Evolutionary conservation across 176 grass and related monocot species (phyloP).

Genomic region (Paspalum vaginatum): DNA sequence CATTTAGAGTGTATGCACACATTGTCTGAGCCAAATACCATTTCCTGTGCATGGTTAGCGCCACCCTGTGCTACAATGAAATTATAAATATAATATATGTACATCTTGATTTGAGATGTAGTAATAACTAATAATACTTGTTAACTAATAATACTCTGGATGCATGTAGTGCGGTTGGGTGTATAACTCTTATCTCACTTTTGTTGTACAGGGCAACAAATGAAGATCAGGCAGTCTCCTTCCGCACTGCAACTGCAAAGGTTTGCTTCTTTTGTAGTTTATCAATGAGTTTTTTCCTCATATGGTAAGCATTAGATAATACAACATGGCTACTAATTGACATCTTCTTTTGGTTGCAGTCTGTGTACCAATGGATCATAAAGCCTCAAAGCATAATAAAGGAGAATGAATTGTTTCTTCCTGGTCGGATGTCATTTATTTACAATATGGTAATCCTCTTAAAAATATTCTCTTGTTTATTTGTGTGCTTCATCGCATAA

Average conservation of each 20-base stretch:
- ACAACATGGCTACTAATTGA: conserved; percentile 28
- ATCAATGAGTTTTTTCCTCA: neutral
- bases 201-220: conserved; percentile 58
- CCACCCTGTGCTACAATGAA: neutral
- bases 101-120: neutral
- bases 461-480: conserved; percentile 14
- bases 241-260: conserved; percentile 94
- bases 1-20: conserved; percentile 19
- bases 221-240: conserved; percentile 72
- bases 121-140: neutral
- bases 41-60: conserved; percentile 16
- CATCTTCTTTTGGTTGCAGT: conserved; percentile 58
- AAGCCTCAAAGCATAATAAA: conserved; percentile 89
- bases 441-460: conserved; percentile 79
- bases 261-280: conserved; percentile 43
- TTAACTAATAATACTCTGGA: neutral
- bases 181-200: conserved; percentile 6
- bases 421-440: conserved; percentile 96
- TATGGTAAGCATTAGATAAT: neutral
- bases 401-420: conserved; percentile 94
- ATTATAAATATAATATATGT: neutral
- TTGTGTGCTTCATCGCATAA: conserved; percentile 29
- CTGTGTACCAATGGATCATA: conserved; percentile 95
- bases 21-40: neutral
- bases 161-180: neutral